Evolutionary conservation across 2,329 filamentous ascomycete genomes (phyloP), one percentile per base, ranked within the genome.

Genomic region (Trichoderma endophyticum): DNA sequence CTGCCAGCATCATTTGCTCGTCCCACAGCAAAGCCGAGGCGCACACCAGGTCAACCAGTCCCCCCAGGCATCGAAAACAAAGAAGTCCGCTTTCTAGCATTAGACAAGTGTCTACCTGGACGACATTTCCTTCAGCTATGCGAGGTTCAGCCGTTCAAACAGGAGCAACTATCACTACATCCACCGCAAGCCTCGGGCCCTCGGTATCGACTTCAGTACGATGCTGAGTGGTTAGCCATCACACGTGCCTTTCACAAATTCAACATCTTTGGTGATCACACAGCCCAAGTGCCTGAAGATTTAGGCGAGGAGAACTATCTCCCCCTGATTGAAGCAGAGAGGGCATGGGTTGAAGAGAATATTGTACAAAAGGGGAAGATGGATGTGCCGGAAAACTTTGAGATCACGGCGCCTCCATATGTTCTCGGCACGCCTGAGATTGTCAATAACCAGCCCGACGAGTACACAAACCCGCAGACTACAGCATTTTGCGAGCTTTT

Each of bases 191-290:
- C 76, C 14, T 70, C 72, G 4, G 70, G 69, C 1, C 76, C 77
- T 24, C 89, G 90, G 1, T 87, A 89, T 75, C 84, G 83, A 12
- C 85, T 98, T 0, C 84, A 90, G 62, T 98, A 99, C 79, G 96
- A 99, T 80, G 89, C 91, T 12, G 96, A 99, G 83, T 99, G 95
- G 95, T 90, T 99, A 8, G 92, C 96, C 56, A 98, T 99, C 74
- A 95, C 91, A 14, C 92, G 95, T 56, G 91, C 90, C 8, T 97
- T 98, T 78, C 89, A 92, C 54, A 77, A 84, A 3, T 86, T 89
- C 54, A 85, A 96, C 2, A 81, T 83, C 1, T 83, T 95, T 48
- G 92, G 93, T 72, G 85, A 91, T 74, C 85, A 84, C 6, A 79
- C 82, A 8, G 86, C 87, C 1, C 80, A 82, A 51, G 81, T 87